Conservation (phyloP, 768 basidiomycete species). For the Naganishia kalamii region DNA sequence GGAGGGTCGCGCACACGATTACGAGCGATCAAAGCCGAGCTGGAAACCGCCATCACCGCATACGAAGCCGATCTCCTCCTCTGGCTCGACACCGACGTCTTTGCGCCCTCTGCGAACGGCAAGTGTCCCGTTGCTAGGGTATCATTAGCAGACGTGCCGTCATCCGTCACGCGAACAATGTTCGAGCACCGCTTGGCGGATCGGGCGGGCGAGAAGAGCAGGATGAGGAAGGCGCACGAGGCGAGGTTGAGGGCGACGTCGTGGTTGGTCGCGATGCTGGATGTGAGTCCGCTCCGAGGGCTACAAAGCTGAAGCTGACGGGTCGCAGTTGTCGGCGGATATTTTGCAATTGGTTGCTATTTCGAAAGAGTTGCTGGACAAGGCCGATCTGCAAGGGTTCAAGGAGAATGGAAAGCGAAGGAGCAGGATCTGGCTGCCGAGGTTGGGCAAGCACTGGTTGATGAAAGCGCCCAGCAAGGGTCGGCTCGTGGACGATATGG, state of each 20-base stretch:
- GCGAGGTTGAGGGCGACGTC: slow-evolving; percentile 17
- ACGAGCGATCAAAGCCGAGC: background rate
- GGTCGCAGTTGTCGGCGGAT: background rate
- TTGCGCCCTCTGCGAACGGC: slow-evolving; percentile 1
- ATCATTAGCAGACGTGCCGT: background rate
- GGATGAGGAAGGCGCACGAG: slow-evolving; percentile 1
- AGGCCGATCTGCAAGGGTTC: slow-evolving; percentile 5
- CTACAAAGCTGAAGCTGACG: background rate
- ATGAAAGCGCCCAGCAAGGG: slow-evolving; percentile 6
- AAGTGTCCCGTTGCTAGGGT: slow-evolving; percentile 10
- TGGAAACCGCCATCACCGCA: background rate
- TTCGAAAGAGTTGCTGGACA: background rate
- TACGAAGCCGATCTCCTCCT: slow-evolving; percentile 18
- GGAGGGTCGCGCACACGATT: background rate
- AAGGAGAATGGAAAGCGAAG: background rate
- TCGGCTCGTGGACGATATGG: background rate
- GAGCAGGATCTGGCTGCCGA: slow-evolving; percentile 5
- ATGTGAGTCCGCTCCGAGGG: background rate
- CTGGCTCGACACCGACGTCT: slow-evolving; percentile 22
- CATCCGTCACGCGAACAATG: background rate
- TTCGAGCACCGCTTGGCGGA: background rate
- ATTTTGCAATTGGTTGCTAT: background rate
- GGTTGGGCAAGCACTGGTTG: slow-evolving; percentile 3
- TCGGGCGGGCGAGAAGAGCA: background rate
- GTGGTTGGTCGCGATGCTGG: slow-evolving; percentile 20